Base-by-base conservation (phyloP, 768 basidiomycete genomes). In the Hygrophoropsis aurantiaca region DNA sequence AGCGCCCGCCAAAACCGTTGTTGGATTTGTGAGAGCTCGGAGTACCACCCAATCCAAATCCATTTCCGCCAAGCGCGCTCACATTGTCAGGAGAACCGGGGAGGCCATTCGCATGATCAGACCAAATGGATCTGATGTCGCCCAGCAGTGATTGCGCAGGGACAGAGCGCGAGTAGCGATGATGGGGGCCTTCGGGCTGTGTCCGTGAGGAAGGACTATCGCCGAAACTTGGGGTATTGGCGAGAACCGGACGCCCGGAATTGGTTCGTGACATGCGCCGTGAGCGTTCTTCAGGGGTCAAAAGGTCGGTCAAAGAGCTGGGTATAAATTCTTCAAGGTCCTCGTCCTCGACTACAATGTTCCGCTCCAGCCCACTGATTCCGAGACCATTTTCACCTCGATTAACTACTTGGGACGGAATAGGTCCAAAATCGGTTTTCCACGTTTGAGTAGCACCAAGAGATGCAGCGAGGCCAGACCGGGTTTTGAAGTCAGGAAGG, bases 301-400 rank as follows among this genome's bases (percentile, higher is more conserved):
- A 72, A 6, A 98, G 74, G 50, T 97, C 94, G 21, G 84, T 90
- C 39, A 98, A 71, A 4, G 86, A 90, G 45, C 88, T 84, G 0
- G 95, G 95, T 24, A 98, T 64, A 62, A 97, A 89, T 47, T 93
- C 94, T 59, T 93, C 91, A 40, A 90, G 60, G 54, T 94, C 90
- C 37, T 84, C 90, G 40, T 87, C 87, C 16, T 84, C 83, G 6
- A 75, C 77, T 0, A 79, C 79, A 27, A 68, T 66, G 15, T 76
- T 78, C 64, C 67, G 38, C 56, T 52, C 25, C 53, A 47, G 25
- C 36, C 38, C 53, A 69, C 77, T 50, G 18, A 63, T 10, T 37
- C 45, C 56, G 20, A 52, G n/a, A 30, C 47, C 42, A 7, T 36
- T 49, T 33, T 47, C 15, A 20, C 32, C 43, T 23, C 49, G 38